Conservation (phyloP, 805 yeast genomes). For the Schwanniomyces vanrijiae region DNA sequence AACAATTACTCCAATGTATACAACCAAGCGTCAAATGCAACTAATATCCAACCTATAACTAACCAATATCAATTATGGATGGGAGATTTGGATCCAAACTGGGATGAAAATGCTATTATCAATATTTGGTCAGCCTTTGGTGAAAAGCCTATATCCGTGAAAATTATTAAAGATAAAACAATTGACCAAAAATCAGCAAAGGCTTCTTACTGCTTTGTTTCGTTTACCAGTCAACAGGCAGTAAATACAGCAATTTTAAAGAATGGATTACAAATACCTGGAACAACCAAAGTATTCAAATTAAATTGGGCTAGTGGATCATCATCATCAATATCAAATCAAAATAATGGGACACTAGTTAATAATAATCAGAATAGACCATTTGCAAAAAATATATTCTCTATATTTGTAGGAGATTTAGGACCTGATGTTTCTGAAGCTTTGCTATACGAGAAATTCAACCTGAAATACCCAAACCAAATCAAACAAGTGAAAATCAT, state of each 20-base stretch:
- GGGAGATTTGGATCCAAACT: constrained; percentile 86
- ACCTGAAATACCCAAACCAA: constrained; percentile 62
- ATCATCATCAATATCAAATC: constrained; percentile 1
- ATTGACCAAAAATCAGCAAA: constrained; percentile 27
- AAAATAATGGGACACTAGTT: constrained; percentile 8
- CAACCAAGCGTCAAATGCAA: constrained; percentile 3
- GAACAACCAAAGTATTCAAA: constrained; percentile 58
- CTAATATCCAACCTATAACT: not conserved
- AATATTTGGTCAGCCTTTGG: constrained; percentile 72
- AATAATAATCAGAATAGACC: constrained; percentile 5
- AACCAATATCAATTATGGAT: constrained; percentile 61
- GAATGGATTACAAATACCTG: constrained; percentile 72
- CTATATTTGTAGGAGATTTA: constrained; percentile 86
- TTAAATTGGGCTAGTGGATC: constrained; percentile 78
- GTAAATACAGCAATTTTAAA: constrained; percentile 66
- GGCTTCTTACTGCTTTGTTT: constrained; percentile 71
- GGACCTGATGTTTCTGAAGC: constrained; percentile 72
- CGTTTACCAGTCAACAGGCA: constrained; percentile 58
- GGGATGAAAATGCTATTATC: constrained; percentile 71
- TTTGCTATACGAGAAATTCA: constrained; percentile 63
- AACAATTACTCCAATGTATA: constrained; percentile 4
- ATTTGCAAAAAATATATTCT: constrained; percentile 23
- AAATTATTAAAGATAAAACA: constrained; percentile 68
- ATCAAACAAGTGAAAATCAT: constrained; percentile 77
- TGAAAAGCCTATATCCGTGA: constrained; percentile 58